phyloP scores from a whole-genome alignment of 2,329 filamentous ascomycete species.

The Knoxdaviesia capensis region DNA sequence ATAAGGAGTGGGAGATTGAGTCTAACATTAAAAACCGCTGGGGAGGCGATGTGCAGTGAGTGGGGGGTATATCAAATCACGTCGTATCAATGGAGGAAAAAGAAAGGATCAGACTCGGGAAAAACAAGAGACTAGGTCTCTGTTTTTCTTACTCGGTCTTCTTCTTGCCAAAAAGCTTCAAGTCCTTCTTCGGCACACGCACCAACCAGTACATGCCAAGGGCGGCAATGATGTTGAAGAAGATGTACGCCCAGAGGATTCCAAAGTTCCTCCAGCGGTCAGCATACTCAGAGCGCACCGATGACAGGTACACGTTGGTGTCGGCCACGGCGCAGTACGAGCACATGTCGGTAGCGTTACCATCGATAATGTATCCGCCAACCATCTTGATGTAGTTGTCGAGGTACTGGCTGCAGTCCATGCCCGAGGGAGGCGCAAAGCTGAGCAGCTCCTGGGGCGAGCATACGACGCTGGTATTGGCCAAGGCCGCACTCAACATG shows the following conservation, averaged over 20 bases:
- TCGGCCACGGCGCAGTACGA: slow-evolving; percentile 29
- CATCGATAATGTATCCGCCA: slow-evolving; percentile 34
- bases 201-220: slow-evolving; percentile 35
- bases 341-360: slow-evolving; percentile 26
- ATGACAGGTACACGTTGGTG: slow-evolving; percentile 30
- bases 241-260: slow-evolving; percentile 36
- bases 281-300: slow-evolving; percentile 28
- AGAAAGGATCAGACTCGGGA: neutral
- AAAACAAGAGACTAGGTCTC: neutral
- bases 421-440: slow-evolving; percentile 39
- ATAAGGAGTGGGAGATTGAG: too few relatives aligned
- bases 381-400: slow-evolving; percentile 20
- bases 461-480: slow-evolving; percentile 45
- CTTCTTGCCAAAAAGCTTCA: slow-evolving; percentile 10
- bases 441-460: slow-evolving; percentile 46
- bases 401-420: slow-evolving; percentile 42
- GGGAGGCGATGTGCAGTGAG: too few relatives aligned
- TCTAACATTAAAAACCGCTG: too few relatives aligned
- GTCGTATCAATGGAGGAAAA: too few relatives aligned
- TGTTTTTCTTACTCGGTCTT: slow-evolving; percentile 10
- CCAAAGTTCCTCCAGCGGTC: slow-evolving; percentile 52
- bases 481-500: slow-evolving; percentile 50
- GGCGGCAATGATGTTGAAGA: slow-evolving; percentile 36
- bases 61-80: too few relatives aligned
- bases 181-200: slow-evolving; percentile 22